phyloP scores from a whole-genome alignment of 257 asterid genomes.

The Marsdenia floribunda region DNA sequence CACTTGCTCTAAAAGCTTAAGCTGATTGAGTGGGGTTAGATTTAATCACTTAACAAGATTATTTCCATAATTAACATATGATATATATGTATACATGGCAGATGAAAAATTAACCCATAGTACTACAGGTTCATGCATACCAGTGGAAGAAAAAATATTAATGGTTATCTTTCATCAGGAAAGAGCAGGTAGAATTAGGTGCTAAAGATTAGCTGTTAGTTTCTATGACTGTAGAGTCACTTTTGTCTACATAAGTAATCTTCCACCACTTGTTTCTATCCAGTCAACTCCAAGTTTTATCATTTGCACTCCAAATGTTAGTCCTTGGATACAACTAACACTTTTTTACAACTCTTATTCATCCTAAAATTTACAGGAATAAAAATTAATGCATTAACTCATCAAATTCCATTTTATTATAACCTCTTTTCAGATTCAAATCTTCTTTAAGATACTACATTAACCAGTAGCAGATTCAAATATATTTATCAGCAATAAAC shows the following conservation, averaged over 20 bases:
- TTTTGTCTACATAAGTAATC: background rate
- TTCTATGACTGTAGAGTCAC: background rate
- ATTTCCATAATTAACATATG: background rate
- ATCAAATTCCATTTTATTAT: background rate
- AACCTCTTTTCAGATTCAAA: background rate
- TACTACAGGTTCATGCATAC: background rate
- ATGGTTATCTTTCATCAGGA: background rate
- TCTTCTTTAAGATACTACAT: background rate
- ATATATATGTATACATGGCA: background rate
- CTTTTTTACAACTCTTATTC: background rate
- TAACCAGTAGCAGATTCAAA: background rate
- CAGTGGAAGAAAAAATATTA: background rate
- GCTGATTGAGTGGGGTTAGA: too few species aligned
- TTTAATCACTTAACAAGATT: background rate
- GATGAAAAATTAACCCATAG: background rate
- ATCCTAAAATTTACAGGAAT: background rate
- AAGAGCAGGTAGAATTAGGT: background rate
- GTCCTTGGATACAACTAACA: background rate
- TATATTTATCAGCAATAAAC: background rate
- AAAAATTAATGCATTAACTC: background rate
- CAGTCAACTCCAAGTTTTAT: background rate
- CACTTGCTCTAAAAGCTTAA: too few species aligned
- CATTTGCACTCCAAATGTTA: background rate
- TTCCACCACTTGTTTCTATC: background rate
- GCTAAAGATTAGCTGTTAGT: background rate